Evolutionary conservation across 805 yeast species (phyloP), one percentile per base, ranked within the genome.

Genomic region (Hermanozyma aechmeae): DNA sequence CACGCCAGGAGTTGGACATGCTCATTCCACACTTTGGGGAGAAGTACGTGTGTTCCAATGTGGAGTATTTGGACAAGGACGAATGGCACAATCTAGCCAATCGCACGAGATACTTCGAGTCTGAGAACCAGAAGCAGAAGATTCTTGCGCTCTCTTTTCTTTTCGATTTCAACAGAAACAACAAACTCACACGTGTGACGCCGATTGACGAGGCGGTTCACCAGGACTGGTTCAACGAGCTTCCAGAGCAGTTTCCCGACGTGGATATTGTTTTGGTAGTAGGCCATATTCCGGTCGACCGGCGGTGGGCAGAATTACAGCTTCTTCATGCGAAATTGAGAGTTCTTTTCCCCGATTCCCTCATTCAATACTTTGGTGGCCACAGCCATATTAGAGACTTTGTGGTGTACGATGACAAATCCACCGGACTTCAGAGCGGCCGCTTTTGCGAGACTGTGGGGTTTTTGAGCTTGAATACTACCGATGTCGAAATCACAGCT

Each of bases 381-480:
- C 97, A 89, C 54, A 76, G 93, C 16, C 97, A 89, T 49, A 75
- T 89, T 11, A 64, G 97, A 37, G 97, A 89, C 52, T 89, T 79
- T 51, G 68, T 73, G 6, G 58, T 72, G 3, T 61, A 76, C 28
- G 97, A 89, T 46, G 56, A 61, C 2, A 58, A 56, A 27, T 69
- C 87, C 15, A 74, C 82, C 0, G 96, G 79, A 0, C 53, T 89
- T n/a, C 95, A 89, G 56, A 82, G 95, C 48, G 97, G 97, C 0
- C 63, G 96, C 28, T 89, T 82, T 49, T 73, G 94, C 46, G 97
- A 89, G 50, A 89, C 97, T 0, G 70, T 82, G n/a, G 97, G 97
- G 0, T 89, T 86, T 68, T 53, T 80, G 9, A 73, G 93, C 15
- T 29, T 51, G 16, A 35, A 56, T 24, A 27, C 40, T 2, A 32